A percentile compares a stretch with the other conserved stretches of the same genome.
Evolutionary conservation across 2,329 filamentous ascomycete genomes (phyloP).

Genomic region (Colletotrichum karsti): DNA sequence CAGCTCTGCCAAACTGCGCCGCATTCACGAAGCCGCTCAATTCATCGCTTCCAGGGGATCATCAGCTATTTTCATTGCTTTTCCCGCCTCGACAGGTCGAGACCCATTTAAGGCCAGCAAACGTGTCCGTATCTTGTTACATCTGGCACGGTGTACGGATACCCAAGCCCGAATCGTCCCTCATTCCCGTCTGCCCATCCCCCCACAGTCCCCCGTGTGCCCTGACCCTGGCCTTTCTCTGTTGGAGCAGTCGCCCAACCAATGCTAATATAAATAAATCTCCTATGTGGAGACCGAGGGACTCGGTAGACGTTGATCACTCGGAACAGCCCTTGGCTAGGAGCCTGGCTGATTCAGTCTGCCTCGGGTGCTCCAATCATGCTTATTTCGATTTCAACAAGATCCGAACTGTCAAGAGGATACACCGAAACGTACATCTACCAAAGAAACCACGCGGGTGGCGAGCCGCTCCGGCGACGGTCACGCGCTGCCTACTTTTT

Average conservation of each 20-base stretch:
- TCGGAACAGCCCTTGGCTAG: constrained; percentile 15
- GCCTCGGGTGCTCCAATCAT: constrained; percentile 2
- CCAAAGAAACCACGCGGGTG: neutral
- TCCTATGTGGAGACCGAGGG: constrained; percentile 10
- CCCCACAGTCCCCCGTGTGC: constrained; percentile 17
- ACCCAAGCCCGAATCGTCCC: neutral
- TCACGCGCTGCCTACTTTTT: neutral
- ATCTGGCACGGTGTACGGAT: neutral
- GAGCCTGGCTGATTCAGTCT: constrained; percentile 16
- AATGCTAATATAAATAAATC: constrained; percentile 26
- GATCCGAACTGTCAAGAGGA: neutral
- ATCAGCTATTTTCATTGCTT: neutral
- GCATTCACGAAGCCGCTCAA: neutral
- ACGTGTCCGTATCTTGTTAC: neutral
- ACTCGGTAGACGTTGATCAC: constrained; percentile 26
- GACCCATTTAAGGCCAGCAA: neutral
- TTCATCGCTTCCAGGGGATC: neutral
- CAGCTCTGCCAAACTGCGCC: neutral
- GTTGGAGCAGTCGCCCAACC: constrained; percentile 2
- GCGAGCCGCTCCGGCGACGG: neutral
- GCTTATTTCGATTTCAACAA: neutral
- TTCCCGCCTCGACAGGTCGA: neutral
- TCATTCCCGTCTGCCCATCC: neutral
- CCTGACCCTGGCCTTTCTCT: constrained; percentile 10
- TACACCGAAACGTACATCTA: too few relatives aligned